Percentiles rank a stretch among this genome's conserved stretches.
Conservation (phyloP, 192 early-diverging fungal genomes). For the Coemansia sp. region DNA sequence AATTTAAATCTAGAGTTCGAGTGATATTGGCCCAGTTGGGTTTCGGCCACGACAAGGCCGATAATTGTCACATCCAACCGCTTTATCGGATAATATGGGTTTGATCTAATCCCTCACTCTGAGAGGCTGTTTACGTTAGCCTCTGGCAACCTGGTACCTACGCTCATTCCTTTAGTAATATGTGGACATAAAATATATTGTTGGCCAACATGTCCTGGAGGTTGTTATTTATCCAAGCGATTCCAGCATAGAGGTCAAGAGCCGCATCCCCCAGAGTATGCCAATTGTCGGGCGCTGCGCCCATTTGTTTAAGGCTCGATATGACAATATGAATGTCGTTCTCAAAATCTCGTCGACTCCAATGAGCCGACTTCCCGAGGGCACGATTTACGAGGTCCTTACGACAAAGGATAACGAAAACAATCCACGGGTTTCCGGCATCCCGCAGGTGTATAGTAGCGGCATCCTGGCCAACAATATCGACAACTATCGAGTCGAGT, state of each 20-base stretch:
- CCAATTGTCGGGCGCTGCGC: neutral
- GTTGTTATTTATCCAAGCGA: too few species aligned
- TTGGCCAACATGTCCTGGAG: neutral
- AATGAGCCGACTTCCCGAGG: neutral
- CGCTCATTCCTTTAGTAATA: neutral
- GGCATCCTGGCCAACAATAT: neutral
- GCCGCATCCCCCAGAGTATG: neutral
- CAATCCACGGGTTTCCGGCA: too few species aligned
- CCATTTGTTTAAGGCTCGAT: neutral
- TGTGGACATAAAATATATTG: neutral
- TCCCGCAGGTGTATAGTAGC: conserved; percentile 4
- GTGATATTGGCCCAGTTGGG: neutral
- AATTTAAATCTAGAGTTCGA: neutral
- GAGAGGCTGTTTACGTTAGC: neutral
- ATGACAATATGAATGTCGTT: neutral
- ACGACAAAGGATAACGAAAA: neutral
- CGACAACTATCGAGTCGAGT: conserved; percentile 10
- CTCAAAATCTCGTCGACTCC: conserved; percentile 14
- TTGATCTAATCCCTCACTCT: neutral
- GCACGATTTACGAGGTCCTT: conserved; percentile 15
- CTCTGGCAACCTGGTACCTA: neutral
- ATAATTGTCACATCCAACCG: neutral
- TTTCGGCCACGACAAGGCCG: neutral
- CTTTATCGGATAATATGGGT: neutral
- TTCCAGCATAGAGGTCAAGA: neutral